Evolutionary conservation across 768 basidiomycete genomes (phyloP).

Genomic region (Tulasnella sp.): DNA sequence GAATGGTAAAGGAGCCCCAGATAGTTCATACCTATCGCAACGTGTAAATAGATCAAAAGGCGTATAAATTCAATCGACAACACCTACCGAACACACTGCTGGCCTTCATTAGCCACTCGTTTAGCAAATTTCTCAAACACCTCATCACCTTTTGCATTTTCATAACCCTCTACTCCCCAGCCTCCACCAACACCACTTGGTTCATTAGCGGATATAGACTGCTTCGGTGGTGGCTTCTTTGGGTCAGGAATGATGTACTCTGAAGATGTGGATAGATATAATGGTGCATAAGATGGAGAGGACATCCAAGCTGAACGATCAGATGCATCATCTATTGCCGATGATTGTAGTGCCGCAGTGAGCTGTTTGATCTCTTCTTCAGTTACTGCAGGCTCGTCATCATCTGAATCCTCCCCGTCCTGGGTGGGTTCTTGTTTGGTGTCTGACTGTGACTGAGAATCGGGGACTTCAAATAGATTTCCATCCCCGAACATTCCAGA

Average conservation of each 20-base stretch:
- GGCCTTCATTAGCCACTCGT: conserved; percentile 52
- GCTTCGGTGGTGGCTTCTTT: conserved; percentile 36
- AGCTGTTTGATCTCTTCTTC: conserved; percentile 17
- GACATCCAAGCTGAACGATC: conserved; percentile 6
- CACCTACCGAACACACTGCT: conserved; percentile 77
- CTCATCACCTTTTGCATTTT: conserved; percentile 68
- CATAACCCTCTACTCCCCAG: conserved; percentile 66
- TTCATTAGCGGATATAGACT: conserved; percentile 23
- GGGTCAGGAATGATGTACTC: conserved; percentile 56
- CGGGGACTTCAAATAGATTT: background rate
- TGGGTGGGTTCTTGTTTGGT: background rate
- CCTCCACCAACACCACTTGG: conserved; percentile 35
- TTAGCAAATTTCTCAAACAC: conserved; percentile 77
- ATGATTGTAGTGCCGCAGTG: background rate
- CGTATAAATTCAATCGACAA: background rate
- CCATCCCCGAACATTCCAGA: background rate
- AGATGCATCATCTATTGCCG: background rate
- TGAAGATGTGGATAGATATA: conserved; percentile 60
- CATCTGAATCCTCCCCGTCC: conserved; percentile 6
- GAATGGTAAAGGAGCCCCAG: conserved; percentile 73
- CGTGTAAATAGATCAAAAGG: background rate
- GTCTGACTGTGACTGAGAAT: background rate
- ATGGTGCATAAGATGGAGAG: conserved; percentile 30
- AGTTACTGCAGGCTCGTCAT: background rate
- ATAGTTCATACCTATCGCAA: conserved; percentile 64